phyloP scores from a whole-genome alignment of 2,329 filamentous ascomycete species.

The Talaromyces amestolkiae region DNA sequence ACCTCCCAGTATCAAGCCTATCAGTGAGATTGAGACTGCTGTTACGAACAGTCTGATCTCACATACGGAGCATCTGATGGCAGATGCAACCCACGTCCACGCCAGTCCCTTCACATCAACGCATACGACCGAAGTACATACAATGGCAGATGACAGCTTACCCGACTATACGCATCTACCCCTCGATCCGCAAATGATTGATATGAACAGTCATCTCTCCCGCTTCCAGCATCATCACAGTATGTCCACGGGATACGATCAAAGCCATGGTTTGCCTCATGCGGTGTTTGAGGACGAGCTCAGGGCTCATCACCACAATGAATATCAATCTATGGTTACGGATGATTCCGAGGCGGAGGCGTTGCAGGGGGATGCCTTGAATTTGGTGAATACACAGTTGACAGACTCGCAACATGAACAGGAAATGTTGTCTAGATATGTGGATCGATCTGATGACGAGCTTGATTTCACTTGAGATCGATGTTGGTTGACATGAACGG shows the following conservation, averaged over 20 bases:
- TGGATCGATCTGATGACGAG: slow-evolving; percentile 37
- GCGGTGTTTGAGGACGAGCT: slow-evolving; percentile 40
- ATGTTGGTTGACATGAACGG: background rate
- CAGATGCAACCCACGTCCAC: slow-evolving; percentile 26
- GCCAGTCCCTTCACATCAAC: slow-evolving; percentile 35
- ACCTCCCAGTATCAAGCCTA: slow-evolving; percentile 16
- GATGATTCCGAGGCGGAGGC: slow-evolving; percentile 38
- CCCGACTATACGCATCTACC: slow-evolving; percentile 52
- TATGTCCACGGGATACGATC: slow-evolving; percentile 36
- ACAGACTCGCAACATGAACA: slow-evolving; percentile 43
- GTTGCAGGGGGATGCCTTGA: slow-evolving; percentile 39
- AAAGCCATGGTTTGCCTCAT: slow-evolving; percentile 31
- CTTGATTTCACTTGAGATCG: slow-evolving; percentile 31
- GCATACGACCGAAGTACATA: slow-evolving; percentile 34
- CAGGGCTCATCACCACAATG: slow-evolving; percentile 38
- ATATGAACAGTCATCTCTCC: slow-evolving; percentile 46
- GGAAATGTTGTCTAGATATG: slow-evolving; percentile 40
- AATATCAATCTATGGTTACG: slow-evolving; percentile 45
- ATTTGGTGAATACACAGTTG: slow-evolving; percentile 38
- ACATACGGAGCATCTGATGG: slow-evolving; percentile 24
- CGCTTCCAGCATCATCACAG: slow-evolving; percentile 40
- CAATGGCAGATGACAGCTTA: slow-evolving; percentile 37
- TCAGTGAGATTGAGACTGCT: slow-evolving; percentile 16
- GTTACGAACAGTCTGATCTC: slow-evolving; percentile 12
- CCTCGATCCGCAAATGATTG: slow-evolving; percentile 62